Percentiles rank a stretch among this genome's conserved stretches.
Evolutionary conservation across 345 rosid genomes (phyloP).

Genomic region (Moricandia moricandioides): DNA sequence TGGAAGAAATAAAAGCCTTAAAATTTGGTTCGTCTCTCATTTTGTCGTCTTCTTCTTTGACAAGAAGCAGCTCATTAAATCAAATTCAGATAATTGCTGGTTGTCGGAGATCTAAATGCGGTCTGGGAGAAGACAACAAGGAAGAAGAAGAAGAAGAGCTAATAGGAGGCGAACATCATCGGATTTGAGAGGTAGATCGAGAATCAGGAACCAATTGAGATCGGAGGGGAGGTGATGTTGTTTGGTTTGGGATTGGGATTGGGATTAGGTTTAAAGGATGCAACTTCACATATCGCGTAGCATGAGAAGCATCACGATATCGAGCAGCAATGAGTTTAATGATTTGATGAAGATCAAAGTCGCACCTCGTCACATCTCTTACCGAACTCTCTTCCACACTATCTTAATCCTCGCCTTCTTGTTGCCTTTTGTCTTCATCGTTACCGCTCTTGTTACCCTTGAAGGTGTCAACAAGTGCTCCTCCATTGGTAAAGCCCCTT

Average conservation of each 20-base stretch:
- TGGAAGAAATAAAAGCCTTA: neutral
- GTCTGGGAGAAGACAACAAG: slow-evolving; percentile 44
- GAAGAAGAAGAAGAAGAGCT: slow-evolving; percentile 17
- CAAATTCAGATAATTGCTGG: slow-evolving; percentile 12
- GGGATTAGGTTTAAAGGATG: slow-evolving; percentile 56
- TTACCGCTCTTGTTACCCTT: slow-evolving; percentile 96
- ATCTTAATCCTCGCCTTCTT: slow-evolving; percentile 94
- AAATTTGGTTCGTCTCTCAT: slow-evolving; percentile 10
- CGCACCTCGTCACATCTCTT: slow-evolving; percentile 99
- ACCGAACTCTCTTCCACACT: slow-evolving; percentile 92
- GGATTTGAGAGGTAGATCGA: slow-evolving; percentile 39
- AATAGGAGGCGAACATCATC: neutral
- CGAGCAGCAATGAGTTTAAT: slow-evolving; percentile 95
- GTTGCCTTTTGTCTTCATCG: slow-evolving; percentile 98
- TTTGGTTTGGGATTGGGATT: slow-evolving; percentile 40
- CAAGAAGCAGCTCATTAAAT: slow-evolving; percentile 26
- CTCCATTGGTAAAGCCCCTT: slow-evolving; percentile 63
- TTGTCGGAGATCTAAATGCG: slow-evolving; percentile 50
- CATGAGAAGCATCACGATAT: slow-evolving; percentile 99
- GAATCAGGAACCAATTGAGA: slow-evolving; percentile 17
- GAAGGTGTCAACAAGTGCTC: slow-evolving; percentile 99
- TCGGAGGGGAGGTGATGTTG: slow-evolving; percentile 75
- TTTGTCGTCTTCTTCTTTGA: slow-evolving; percentile 16
- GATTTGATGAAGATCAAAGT: slow-evolving; percentile 99
- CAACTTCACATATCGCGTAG: slow-evolving; percentile 99